phyloP scores from a whole-genome alignment of 148 eudicot species.

The Oxyria digyna region DNA sequence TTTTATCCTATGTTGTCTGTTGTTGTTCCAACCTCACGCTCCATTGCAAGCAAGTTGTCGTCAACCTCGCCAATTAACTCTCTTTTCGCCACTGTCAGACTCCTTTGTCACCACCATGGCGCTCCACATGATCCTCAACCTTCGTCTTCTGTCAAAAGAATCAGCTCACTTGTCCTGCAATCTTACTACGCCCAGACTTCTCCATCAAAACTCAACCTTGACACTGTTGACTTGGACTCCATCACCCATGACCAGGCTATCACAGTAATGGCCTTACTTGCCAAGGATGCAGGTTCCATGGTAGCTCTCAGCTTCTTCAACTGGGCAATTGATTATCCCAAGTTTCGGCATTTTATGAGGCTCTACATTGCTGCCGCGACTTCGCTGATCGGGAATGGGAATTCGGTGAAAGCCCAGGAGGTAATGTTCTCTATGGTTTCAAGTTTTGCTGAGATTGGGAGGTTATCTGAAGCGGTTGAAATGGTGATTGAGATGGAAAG shows the following conservation, averaged over 20 bases:
- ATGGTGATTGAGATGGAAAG: constrained; percentile 84
- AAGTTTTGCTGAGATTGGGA: constrained; percentile 66
- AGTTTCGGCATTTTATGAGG: constrained; percentile 60
- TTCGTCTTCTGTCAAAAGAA: constrained; percentile 30
- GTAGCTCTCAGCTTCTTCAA: constrained; percentile 66
- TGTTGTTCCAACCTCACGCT: not conserved
- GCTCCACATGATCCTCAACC: constrained; percentile 3
- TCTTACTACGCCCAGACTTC: constrained; percentile 41
- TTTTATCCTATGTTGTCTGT: not conserved
- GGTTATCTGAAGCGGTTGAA: constrained; percentile 65
- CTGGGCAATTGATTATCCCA: constrained; percentile 51
- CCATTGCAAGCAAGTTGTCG: not conserved
- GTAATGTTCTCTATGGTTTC: constrained; percentile 57
- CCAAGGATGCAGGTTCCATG: constrained; percentile 60
- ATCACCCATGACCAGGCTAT: constrained; percentile 57
- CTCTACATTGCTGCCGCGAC: constrained; percentile 55
- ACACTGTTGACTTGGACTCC: constrained; percentile 18
- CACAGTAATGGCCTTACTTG: constrained; percentile 56
- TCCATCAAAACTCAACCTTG: constrained; percentile 31
- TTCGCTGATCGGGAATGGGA: constrained; percentile 51
- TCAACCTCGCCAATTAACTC: not conserved
- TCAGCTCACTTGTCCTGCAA: constrained; percentile 49
- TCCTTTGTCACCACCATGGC: not conserved
- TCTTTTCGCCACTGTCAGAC: not conserved
- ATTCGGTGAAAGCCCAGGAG: constrained; percentile 60